A percentile compares a stretch with the other conserved stretches of the same genome.
Evolutionary conservation across 495 filamentous ascomycete genomes (phyloP).

Genomic region (Daldinia grandis): DNA sequence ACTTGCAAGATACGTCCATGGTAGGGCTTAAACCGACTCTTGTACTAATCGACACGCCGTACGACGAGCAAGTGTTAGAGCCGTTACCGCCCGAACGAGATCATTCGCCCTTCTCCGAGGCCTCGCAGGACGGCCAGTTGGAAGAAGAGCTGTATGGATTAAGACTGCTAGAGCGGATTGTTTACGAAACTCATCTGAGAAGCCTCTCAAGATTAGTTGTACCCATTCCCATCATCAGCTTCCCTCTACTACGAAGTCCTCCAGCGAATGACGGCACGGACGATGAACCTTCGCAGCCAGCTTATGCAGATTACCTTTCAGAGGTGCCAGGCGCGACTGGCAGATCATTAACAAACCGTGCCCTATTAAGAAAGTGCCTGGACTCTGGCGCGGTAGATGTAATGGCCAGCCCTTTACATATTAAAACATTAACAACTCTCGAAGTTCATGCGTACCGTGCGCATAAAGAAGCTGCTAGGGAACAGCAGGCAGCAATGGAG

Average conservation of each 20-base stretch:
- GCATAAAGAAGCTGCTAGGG: constrained; percentile 72
- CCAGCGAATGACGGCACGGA: constrained; percentile 43
- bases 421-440: constrained; percentile 72
- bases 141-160: constrained; percentile 72
- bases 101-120: constrained; percentile 48
- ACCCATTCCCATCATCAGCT: constrained; percentile 71
- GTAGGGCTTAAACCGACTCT: constrained; percentile 74
- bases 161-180: constrained; percentile 71
- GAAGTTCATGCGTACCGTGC: constrained; percentile 84
- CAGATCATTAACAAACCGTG: constrained; percentile 51
- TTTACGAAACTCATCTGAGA: constrained; percentile 73
- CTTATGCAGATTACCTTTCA: constrained; percentile 27
- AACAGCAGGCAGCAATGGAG: constrained; percentile 72
- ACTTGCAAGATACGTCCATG: constrained; percentile 70
- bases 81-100: constrained; percentile 51
- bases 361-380: constrained; percentile 69
- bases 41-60: constrained; percentile 77
- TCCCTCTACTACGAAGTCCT: constrained; percentile 40
- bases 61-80: constrained; percentile 57
- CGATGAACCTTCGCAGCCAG: constrained; percentile 45
- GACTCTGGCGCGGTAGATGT: constrained; percentile 89
- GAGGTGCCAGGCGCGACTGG: constrained; percentile 34
- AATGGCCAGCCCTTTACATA: constrained; percentile 76
- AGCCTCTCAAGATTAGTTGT: constrained; percentile 77
- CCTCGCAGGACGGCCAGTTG: constrained; percentile 47